These are phyloP conservation scores for Solanum infundibuliforme DNA, from an alignment of 257 asterid genomes.

Conservation along the genomic window DNA sequence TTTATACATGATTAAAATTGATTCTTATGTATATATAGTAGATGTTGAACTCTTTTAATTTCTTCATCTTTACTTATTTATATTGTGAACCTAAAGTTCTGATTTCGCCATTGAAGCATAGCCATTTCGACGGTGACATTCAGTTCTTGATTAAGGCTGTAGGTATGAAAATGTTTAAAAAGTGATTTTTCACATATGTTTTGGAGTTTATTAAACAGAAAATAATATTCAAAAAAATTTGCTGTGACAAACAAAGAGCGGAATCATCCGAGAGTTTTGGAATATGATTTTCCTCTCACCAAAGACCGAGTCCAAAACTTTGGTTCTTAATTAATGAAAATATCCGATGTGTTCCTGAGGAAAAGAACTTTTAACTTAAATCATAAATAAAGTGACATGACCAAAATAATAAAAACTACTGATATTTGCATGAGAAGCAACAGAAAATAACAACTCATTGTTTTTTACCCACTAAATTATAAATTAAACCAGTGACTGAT, in stretches of 20 bases:
- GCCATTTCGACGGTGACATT: background rate
- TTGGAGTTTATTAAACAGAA: background rate
- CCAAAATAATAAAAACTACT: background rate
- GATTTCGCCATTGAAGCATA: background rate
- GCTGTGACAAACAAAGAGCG: background rate
- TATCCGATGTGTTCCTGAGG: background rate
- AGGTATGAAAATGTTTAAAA: background rate
- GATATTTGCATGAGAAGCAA: background rate
- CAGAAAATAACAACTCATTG: background rate
- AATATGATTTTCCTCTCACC: background rate
- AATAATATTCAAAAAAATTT: background rate
- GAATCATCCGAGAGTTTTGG: background rate
- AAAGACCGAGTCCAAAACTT: background rate
- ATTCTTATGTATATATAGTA: no score
- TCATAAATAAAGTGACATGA: background rate
- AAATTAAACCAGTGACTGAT: background rate
- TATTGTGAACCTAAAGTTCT: background rate
- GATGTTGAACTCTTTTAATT: background rate
- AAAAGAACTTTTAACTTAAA: background rate
- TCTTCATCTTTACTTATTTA: background rate
- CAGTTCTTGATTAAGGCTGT: background rate
- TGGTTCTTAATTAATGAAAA: background rate
- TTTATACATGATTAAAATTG: no score
- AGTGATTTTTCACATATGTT: background rate
- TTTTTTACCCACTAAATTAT: background rate